Base-by-base conservation (phyloP, 2,329 filamentous ascomycete species). In the Aspergillus sp. region DNA sequence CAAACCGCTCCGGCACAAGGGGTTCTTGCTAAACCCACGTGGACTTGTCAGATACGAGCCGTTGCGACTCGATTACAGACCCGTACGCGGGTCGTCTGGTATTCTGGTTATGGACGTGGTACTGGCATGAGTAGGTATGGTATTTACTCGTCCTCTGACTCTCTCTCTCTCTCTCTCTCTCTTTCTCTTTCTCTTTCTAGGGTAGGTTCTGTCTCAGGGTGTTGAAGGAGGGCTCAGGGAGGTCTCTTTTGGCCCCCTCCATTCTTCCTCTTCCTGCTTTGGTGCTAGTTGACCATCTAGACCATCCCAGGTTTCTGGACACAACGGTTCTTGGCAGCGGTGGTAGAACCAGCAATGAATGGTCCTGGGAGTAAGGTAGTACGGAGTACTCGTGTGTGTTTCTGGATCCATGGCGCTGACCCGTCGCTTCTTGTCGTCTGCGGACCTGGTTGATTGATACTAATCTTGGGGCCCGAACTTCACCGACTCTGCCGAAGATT, bases 21-120 rank as follows among this genome's bases (percentile, higher is more conserved):
- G 47, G 62, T 64, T 64, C 62, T 57, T 61, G 46, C 24, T 31
- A 26, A 32, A 54, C 22, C 61, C 63, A 64, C 63, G 63, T 64
- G 63, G 63, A 49, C 46, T 54, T 22, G 60, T 63, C 58, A 64
- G 51, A 60, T 63, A 61, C 58, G 39, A 56, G 53, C 62, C 62
- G 62, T 64, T 64, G 62, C 39, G n/a, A 24, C 20, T 4, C 39
- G 39, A 55, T 56, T 58, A 52, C 32, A 18, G 49, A 46, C 47
- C 29, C 42, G 39, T 56, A 53, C 45, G 7, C 22, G 22, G 12
- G 36, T 31, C n/a, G 3, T 18, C 24, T n/a, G 26, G 22, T 52
- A 9, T 11, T 22, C 26, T 47, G 24, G 18, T 39, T 6, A 18
- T 52, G 39, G 45, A 45, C 52, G 24, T 26, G 39, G 49, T 57